These are phyloP conservation scores for Vitis vinifera DNA, from an alignment of 164 flowering plant species.

Conservation along the genomic window ASM3070453v1 NC_081809.1:6710001-6710500, in stretches of 20 bases:
- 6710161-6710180: constrained; percentile 66
- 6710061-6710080: background rate
- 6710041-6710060: background rate
- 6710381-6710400: background rate
- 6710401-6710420: too few species aligned
- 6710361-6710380: constrained; percentile 1
- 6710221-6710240: constrained; percentile 93
- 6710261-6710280: constrained; percentile 40
- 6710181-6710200: constrained; percentile 55
- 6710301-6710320: constrained; percentile 71
- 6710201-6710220: constrained; percentile 82
- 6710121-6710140: constrained; percentile 26
- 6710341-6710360: constrained; percentile 32
- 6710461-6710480: constrained; percentile 64
- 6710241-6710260: constrained; percentile 78
- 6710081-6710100: background rate
- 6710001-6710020: constrained; percentile 72
- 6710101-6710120: background rate
- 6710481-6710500: constrained; percentile 25
- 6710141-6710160: constrained; percentile 73
- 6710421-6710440: too few species aligned
- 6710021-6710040: constrained; percentile 49
- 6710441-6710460: constrained; percentile 13
- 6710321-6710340: constrained; percentile 88
- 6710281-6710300: constrained; percentile 50